Evolutionary conservation across 164 flowering plant genomes (phyloP).

Genomic region (Aristolochia fimbriata): DNA sequence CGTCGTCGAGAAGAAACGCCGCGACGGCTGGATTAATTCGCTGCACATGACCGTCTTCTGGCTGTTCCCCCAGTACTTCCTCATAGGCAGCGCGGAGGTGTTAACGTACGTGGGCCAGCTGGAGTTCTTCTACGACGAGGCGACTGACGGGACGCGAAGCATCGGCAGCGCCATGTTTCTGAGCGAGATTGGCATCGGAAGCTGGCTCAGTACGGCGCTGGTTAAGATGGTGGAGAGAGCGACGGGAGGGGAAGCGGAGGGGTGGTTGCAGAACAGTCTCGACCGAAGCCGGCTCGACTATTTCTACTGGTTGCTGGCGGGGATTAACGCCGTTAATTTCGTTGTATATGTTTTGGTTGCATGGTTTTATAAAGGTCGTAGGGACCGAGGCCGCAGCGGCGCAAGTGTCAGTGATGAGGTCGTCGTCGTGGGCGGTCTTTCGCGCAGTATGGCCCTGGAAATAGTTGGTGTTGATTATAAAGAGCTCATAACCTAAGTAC

Average conservation of each 20-base stretch:
- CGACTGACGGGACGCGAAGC: constrained; percentile 70
- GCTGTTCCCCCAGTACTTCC: constrained; percentile 57
- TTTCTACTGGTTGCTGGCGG: constrained; percentile 57
- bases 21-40: constrained; percentile 12
- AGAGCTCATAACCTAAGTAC: too few relatives aligned
- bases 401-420: constrained; percentile 22
- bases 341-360: constrained; percentile 35
- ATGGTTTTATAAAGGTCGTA: constrained; percentile 28
- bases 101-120: constrained; percentile 67
- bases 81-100: constrained; percentile 54
- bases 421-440: too few relatives aligned
- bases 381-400: constrained; percentile 11
- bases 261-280: constrained; percentile 51
- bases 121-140: constrained; percentile 73
- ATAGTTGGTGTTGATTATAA: too few relatives aligned
- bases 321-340: constrained; percentile 44
- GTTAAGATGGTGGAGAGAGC: constrained; percentile 30
- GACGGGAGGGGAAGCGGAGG: constrained; percentile 40
- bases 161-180: constrained; percentile 56
- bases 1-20: constrained; percentile 37
- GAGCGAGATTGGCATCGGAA: constrained; percentile 56
- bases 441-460: too few relatives aligned
- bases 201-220: constrained; percentile 52
- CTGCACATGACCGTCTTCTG: constrained; percentile 42
- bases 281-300: constrained; percentile 44